These are phyloP conservation scores for Pleodorina starrii DNA, from an alignment of 139 green algal genomes.

Conservation along the genomic window DNA sequence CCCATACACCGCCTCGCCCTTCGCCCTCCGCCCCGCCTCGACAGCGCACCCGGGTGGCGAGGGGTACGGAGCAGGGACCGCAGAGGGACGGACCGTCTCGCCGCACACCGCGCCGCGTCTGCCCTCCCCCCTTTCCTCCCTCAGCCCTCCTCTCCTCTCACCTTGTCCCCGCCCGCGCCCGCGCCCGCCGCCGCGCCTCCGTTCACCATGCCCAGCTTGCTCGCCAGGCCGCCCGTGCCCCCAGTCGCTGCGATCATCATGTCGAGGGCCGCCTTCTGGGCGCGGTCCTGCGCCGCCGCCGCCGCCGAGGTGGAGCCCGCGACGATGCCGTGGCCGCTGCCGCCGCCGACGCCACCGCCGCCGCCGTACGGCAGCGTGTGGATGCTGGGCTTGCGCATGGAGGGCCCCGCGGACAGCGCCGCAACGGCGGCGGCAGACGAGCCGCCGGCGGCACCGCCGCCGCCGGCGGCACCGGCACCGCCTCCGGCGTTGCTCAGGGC, in stretches of 20 bases:
- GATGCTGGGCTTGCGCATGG: constrained; percentile 7
- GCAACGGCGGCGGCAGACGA: background rate
- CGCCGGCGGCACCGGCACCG: background rate
- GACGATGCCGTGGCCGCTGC: background rate
- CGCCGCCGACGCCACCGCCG: background rate
- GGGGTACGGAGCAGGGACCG: too few relatives aligned
- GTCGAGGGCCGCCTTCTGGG: constrained; percentile 35
- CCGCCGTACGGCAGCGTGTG: background rate
- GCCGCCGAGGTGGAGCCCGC: constrained; percentile 2
- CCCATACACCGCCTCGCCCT: too few relatives aligned
- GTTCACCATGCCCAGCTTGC: constrained; percentile 2
- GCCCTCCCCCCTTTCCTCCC: too few relatives aligned
- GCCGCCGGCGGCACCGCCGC: background rate
- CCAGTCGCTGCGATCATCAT: constrained; percentile 36
- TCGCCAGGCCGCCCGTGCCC: background rate
- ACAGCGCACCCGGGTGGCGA: too few relatives aligned
- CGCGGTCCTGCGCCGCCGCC: constrained; percentile 35
- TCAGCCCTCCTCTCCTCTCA: too few relatives aligned
- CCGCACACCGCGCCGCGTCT: too few relatives aligned
- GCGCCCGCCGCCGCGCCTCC: background rate
- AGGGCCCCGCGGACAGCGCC: background rate
- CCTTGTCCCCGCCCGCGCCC: background rate
- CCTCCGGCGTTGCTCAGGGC: background rate
- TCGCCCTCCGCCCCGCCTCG: too few relatives aligned
- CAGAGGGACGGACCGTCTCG: too few relatives aligned